Base-by-base conservation (phyloP, 2,329 filamentous ascomycete species). In the Aureobasidium sp. region DNA sequence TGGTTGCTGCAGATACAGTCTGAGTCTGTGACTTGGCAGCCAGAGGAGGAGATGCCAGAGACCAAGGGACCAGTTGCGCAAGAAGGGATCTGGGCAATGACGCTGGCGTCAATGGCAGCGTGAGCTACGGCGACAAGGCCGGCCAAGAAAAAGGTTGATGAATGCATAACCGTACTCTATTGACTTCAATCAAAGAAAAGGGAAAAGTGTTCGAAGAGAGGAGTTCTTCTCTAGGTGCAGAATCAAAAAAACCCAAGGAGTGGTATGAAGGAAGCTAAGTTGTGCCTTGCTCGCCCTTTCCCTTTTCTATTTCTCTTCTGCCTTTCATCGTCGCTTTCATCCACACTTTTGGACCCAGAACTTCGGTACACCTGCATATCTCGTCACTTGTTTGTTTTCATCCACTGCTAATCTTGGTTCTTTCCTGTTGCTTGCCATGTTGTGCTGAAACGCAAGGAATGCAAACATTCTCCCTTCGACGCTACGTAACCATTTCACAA, bases 1-100 rank as follows among this genome's bases (percentile, higher is more conserved):
- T 37, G n/a, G 48, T 61, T 61, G 12, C 49, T 19, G 39, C 59
- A 61, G 37, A 61, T 61, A 22, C 59, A 61, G 31, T n/a, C 31
- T 2, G 49, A 22, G 39, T 61, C 49, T 45, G 48, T 47, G 48
- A 61, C 15, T 14, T 29, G 15, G 15, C 59, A 61, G 27, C 49
- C 59, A 9, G 47, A 54, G 19, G 6, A 12, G 7, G 27, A 11
- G 37, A 61, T 54, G 2, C 48, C 59, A 11, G 37, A 35, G 15
- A 61, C 42, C 39, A 61, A n/a, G 3, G 47, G 47, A 3, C 15
- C 22, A 9, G 31, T 33, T 22, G 59, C 59, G 19, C 59, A 61
- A 22, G 31, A 7, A 29, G 59, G 59, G 7, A 61, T 61, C 22
- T 61, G 12, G 14, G 59, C 6, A 14, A 60, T 49, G 35, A 60